Evolutionary conservation across 2,329 filamentous ascomycete species (phyloP).

Genomic region (Chrysoporthe puriensis): DNA sequence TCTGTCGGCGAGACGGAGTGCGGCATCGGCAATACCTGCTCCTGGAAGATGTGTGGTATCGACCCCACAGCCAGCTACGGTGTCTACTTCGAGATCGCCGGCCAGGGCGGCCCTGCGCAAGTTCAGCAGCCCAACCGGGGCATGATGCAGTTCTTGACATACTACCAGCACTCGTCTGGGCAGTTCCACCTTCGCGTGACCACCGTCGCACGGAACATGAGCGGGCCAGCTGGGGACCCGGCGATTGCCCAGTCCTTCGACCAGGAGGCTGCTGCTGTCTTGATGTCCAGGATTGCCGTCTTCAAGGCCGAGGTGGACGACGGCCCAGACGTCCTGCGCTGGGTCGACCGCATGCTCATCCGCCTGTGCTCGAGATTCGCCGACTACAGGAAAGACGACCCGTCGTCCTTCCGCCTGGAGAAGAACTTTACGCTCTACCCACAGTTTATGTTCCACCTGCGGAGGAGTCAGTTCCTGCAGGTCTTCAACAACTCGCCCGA

Average conservation of each 20-base stretch:
- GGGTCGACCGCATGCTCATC: constrained; percentile 99
- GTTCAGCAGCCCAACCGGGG: constrained; percentile 88
- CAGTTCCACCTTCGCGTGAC: constrained; percentile 96
- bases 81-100: constrained; percentile 96
- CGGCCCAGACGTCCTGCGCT: constrained; percentile 94
- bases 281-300: constrained; percentile 99
- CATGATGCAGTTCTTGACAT: constrained; percentile 97
- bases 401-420: constrained; percentile 92
- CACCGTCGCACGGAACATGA: constrained; percentile 87
- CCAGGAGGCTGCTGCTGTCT: constrained; percentile 93
- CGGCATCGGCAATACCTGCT: constrained; percentile 97
- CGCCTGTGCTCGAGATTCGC: constrained; percentile 94
- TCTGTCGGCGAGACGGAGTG: constrained; percentile 98
- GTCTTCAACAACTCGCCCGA: constrained; percentile 99
- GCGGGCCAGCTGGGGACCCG: constrained; percentile 90
- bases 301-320: constrained; percentile 99
- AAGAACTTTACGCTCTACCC: constrained; percentile 99
- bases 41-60: constrained; percentile 99
- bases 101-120: constrained; percentile 82
- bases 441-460: constrained; percentile 99
- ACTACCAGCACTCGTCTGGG: constrained; percentile 96
- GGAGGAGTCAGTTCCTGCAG: constrained; percentile 95
- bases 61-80: constrained; percentile 93
- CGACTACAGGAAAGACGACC: constrained; percentile 97
- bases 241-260: constrained; percentile 97